Conservation (phyloP, 345 rosid species). For the Hibiscus mutabilis region DNA sequence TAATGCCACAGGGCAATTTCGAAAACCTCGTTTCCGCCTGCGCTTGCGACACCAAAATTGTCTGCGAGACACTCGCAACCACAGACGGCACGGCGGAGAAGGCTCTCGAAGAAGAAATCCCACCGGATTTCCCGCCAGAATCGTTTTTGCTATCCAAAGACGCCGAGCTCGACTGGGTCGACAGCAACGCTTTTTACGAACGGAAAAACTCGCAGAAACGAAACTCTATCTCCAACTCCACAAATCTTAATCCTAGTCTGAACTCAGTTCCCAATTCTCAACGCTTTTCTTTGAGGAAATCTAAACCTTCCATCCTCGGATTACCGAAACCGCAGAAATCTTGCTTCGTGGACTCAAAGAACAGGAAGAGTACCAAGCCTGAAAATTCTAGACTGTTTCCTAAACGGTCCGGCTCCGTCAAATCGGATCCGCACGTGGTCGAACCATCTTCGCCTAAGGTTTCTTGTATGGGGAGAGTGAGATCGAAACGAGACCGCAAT, state of each 20-base stretch:
- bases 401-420: slow-evolving; percentile 36
- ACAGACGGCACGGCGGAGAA: neutral
- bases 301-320: slow-evolving; percentile 64
- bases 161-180: slow-evolving; percentile 80
- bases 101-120: slow-evolving; percentile 18
- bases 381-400: slow-evolving; percentile 47
- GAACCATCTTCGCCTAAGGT: slow-evolving; percentile 93
- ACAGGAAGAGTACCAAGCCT: slow-evolving; percentile 35
- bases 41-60: slow-evolving; percentile 43
- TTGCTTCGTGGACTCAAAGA: slow-evolving; percentile 46
- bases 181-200: slow-evolving; percentile 66
- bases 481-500: slow-evolving; percentile 63
- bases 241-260: slow-evolving; percentile 23
- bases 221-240: slow-evolving; percentile 24
- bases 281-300: slow-evolving; percentile 40
- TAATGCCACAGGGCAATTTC: slow-evolving; percentile 57
- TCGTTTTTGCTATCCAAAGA: slow-evolving; percentile 73
- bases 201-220: slow-evolving; percentile 76
- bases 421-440: slow-evolving; percentile 28
- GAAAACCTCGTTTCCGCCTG: slow-evolving; percentile 64
- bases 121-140: slow-evolving; percentile 71
- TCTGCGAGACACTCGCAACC: slow-evolving; percentile 50
- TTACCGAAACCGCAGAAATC: slow-evolving; percentile 73
- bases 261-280: slow-evolving; percentile 43
- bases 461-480: slow-evolving; percentile 86